These are phyloP conservation scores for Anthostomella pinea DNA, from an alignment of 2,329 filamentous ascomycete genomes.

Conservation along the genomic window DNA sequence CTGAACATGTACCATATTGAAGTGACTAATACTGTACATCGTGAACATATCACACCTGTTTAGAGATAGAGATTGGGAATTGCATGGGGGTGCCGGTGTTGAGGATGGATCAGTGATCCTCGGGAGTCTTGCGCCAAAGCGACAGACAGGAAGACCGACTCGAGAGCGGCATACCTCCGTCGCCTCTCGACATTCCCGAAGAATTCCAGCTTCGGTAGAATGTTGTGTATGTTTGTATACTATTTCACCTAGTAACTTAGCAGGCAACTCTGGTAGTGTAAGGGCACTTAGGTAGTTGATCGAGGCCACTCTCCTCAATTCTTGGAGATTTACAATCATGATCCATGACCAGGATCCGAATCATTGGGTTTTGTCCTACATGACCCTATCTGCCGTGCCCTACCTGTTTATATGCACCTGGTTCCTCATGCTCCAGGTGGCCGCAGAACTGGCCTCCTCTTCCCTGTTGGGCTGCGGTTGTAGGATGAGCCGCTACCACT, in stretches of 20 bases:
- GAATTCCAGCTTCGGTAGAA: constrained; percentile 6
- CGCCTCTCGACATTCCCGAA: too few species aligned
- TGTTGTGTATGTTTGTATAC: constrained; percentile 5
- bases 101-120: constrained; percentile 17
- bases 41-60: constrained; percentile 11
- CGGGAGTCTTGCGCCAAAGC: constrained; percentile 13
- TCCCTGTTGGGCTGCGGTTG: constrained; percentile 7
- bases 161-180: constrained; percentile 10
- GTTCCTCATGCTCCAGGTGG: constrained; percentile 15
- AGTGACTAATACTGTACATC: constrained; percentile 8
- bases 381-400: too few species aligned
- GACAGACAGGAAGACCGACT: constrained; percentile 3
- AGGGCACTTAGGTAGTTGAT: constrained; percentile 11
- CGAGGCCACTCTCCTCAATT: constrained; percentile 30
- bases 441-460: constrained; percentile 24
- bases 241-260: not conserved
- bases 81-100: constrained; percentile 27
- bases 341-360: too few species aligned
- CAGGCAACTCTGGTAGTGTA: constrained; percentile 6
- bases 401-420: not conserved
- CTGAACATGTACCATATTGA: constrained; percentile 33
- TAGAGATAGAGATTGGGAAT: constrained; percentile 22
- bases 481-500: constrained; percentile 13
- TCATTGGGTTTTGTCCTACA: too few species aligned
- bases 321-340: constrained; percentile 11